Percentiles rank a stretch among this genome's conserved stretches.
These are phyloP conservation scores for Draba incana DNA, from an alignment of 345 rosid species.

Conservation along the genomic window DNA sequence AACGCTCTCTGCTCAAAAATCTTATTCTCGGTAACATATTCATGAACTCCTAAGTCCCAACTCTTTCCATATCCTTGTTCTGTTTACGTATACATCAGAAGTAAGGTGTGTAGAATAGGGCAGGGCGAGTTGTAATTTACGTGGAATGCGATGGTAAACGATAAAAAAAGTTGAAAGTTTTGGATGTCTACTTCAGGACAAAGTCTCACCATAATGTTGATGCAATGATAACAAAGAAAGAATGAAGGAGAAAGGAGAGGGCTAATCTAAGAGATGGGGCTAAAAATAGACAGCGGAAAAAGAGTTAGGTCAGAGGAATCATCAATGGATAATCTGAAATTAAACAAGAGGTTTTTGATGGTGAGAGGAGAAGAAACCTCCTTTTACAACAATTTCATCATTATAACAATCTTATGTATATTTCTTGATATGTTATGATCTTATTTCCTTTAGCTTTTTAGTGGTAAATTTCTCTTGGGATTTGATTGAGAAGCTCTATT, in stretches of 20 bases:
- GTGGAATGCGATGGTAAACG: constrained; percentile 4
- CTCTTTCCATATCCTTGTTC: constrained; percentile 6
- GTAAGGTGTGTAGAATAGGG: constrained; percentile 6
- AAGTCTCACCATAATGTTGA: constrained; percentile 28
- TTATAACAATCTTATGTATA: no score
- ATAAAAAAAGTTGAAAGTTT: background rate
- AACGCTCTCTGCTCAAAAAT: constrained; percentile 43
- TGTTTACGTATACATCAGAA: constrained; percentile 11
- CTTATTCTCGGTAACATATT: constrained; percentile 28
- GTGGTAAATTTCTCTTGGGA: constrained; percentile 22
- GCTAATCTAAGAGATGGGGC: constrained; percentile 36
- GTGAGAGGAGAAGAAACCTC: constrained; percentile 29
- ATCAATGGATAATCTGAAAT: constrained; percentile 43
- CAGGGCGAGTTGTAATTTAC: constrained; percentile 22
- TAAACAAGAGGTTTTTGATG: constrained; percentile 21
- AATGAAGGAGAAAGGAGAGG: constrained; percentile 26
- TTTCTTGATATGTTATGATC: constrained; percentile 1
- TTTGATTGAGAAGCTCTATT: constrained; percentile 10
- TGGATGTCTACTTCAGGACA: constrained; percentile 33
- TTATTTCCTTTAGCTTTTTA: background rate
- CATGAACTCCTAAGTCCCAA: background rate
- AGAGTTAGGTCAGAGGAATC: constrained; percentile 36
- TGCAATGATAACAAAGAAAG: constrained; percentile 38
- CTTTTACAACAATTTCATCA: constrained; percentile 24
- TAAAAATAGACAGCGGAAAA: constrained; percentile 32